Base-by-base conservation (phyloP, 176 grass and related monocot species). In the Musa schizocarpa region DNA sequence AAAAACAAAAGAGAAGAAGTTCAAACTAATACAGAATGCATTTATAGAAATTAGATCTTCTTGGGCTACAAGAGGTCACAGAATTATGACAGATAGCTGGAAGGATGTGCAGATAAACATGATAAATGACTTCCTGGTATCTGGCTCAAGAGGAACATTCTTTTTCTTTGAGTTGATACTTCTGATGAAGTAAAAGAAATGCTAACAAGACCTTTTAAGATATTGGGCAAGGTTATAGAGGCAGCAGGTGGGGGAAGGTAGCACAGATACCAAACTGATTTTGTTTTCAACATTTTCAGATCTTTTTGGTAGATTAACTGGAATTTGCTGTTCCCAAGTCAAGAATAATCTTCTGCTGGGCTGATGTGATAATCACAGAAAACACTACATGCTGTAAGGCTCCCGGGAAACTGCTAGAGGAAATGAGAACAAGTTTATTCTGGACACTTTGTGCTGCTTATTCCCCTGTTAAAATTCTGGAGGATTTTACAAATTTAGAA, bases 341-440 rank as follows among this genome's bases (percentile, higher is more conserved):
- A n/a, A 48, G 21, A 14, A 5, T 9, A 13, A 10, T 2, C 2
- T 69, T 69, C 10, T 16, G 2, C 26, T 48, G 14, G 13, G 22
- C 5, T 19, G 0, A 8, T 76, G 13, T 52, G 17, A 10, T 76
- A 48, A 75, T 82, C 27, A 82, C 71, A 68, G 72, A 82, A 75
- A 82, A 82, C 50, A 69, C 72, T 68, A 24, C 61, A 69, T 75
- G 52, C 9, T 82, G 59, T 75, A 75, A 50, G 69, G 71, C 72
- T 69, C 72, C 80, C 61, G 80, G 80, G 27, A 82, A 82, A 63
- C 66, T 82, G 72, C 80, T 82, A 58, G 80, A 76, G 51, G 80
- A 82, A 63, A 82, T 69, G 27, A 75, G 72, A 68, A 57, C 50
- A 75, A 82, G 25, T 75, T 75, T 82, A 75, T 82, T 75, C 50